phyloP scores from a whole-genome alignment of 768 basidiomycete species.

The Suillus hirtellus region DNA sequence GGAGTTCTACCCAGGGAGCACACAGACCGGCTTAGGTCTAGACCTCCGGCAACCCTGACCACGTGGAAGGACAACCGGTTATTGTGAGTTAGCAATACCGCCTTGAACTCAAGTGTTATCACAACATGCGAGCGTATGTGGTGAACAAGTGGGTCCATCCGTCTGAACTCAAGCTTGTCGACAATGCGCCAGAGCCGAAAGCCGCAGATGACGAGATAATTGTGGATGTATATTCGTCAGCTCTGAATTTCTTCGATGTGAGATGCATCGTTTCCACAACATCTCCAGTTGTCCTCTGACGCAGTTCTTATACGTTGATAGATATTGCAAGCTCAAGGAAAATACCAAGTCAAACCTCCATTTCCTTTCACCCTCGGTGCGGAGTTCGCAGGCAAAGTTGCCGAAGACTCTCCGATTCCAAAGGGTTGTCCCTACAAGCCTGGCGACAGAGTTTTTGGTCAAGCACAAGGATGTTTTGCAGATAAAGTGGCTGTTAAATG shows the following conservation, averaged over 20 bases:
- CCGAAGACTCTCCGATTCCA: conserved; percentile 72
- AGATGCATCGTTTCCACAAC: conserved; percentile 6
- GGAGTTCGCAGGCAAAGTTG: conserved; percentile 83
- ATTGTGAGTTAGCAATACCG: too few species aligned
- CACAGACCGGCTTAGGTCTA: too few species aligned
- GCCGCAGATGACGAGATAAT: conserved; percentile 54
- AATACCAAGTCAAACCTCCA: conserved; percentile 82
- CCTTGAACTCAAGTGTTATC: neutral
- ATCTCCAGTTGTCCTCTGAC: conserved; percentile 14
- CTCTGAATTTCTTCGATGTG: conserved; percentile 79
- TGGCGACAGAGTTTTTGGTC: conserved; percentile 90
- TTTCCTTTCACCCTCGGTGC: conserved; percentile 84
- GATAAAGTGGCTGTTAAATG: conserved; percentile 67
- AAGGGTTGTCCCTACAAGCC: conserved; percentile 72
- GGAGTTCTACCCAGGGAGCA: too few species aligned
- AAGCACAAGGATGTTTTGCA: conserved; percentile 74
- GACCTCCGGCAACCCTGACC: too few species aligned
- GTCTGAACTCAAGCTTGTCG: conserved; percentile 55
- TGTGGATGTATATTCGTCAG: conserved; percentile 74
- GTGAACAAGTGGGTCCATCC: conserved; percentile 71
- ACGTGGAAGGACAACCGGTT: too few species aligned
- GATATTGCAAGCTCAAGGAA: conserved; percentile 88
- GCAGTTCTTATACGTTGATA: conserved; percentile 24
- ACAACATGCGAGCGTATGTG: conserved; percentile 74
- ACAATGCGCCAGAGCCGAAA: conserved; percentile 59